Base-by-base conservation (phyloP, 2,329 filamentous ascomycete genomes). In the Fusarium verticillioides region DNA sequence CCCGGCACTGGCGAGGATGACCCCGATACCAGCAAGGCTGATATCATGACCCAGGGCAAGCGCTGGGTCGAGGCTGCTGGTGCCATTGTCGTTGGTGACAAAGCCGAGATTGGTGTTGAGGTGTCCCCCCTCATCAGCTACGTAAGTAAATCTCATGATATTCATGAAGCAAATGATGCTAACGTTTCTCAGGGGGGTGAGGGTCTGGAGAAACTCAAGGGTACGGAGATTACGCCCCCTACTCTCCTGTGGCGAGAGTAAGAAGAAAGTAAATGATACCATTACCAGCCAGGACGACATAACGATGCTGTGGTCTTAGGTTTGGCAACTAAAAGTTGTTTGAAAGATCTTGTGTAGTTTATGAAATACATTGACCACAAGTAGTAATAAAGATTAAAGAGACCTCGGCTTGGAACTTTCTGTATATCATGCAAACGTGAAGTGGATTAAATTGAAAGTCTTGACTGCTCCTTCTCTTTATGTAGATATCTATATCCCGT, bases 111-210 rank as follows among this genome's bases (percentile, higher is more conserved):
- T 40, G 96, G 96, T 42, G 88, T 99, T 40, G 96, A 99, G 82
- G 91, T 99, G 23, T 97, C 95, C 60, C 96, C 96, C 42, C 85
- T 97, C 78, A 93, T 97, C 81, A 98, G 95, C 89, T 99, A 99
- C 81, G 95, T 97, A 90, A 90, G 94, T 93, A 60, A 56, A 28
- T 5, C 15, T 13, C 23, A 10, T 47, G 15, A 39, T 10, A 7
- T 34, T 40, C 43, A 21, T 21, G 36, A 7, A 21, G 39, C 30
- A 40, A 11, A 43, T 28, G 11, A 62, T 61, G 54, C 66, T 75
- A 66, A 75, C 60, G 43, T 44, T 52, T 34, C 6, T 39, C 28
- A 90, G 89, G 88, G 86, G 66, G 91, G 91, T 65, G 91, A 92
- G 81, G 90, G 89, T 37, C 82, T 93, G 12, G 88, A 89, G 63